These are phyloP conservation scores for Erucastrum elatum DNA, from an alignment of 345 rosid genomes.

Conservation along the genomic window DNA sequence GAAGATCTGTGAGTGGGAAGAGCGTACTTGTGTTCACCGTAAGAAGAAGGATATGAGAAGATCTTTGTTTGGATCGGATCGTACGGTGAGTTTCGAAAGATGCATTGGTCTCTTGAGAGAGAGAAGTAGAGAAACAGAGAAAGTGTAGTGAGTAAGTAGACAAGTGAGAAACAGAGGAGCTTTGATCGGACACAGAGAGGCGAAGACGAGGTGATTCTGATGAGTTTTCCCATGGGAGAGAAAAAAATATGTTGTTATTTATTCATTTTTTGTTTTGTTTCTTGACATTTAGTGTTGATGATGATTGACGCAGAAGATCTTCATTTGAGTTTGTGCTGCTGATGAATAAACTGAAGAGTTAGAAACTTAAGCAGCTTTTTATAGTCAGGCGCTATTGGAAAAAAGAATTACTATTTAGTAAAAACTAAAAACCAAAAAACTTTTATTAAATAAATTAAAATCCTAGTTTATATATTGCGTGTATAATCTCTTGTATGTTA, in stretches of 20 bases:
- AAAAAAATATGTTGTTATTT: constrained; percentile 1
- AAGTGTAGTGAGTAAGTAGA: constrained; percentile 61
- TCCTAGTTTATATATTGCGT: not conserved
- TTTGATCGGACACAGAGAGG: constrained; percentile 71
- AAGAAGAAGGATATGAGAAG: constrained; percentile 74
- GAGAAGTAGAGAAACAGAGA: constrained; percentile 54
- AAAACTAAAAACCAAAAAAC: not conserved
- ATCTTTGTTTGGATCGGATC: constrained; percentile 66
- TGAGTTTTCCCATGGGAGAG: constrained; percentile 33
- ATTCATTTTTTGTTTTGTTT: not conserved
- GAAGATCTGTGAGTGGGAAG: constrained; percentile 62
- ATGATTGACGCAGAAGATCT: constrained; percentile 13
- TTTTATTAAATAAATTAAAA: not conserved
- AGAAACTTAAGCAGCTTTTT: constrained; percentile 35
- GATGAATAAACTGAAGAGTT: constrained; percentile 15
- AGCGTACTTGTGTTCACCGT: constrained; percentile 86
- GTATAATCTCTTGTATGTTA: no score
- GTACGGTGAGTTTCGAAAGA: constrained; percentile 71
- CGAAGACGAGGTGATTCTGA: constrained; percentile 26
- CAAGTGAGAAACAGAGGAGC: constrained; percentile 76
- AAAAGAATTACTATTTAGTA: not conserved
- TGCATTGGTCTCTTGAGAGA: constrained; percentile 55
- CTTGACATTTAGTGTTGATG: not conserved
- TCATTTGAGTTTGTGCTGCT: constrained; percentile 31
- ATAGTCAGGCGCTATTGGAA: constrained; percentile 16